A percentile compares a stretch with the other conserved stretches of the same genome.
Evolutionary conservation across 208 protist genomes (phyloP).

Genomic region (Leishmania mexicana): DNA sequence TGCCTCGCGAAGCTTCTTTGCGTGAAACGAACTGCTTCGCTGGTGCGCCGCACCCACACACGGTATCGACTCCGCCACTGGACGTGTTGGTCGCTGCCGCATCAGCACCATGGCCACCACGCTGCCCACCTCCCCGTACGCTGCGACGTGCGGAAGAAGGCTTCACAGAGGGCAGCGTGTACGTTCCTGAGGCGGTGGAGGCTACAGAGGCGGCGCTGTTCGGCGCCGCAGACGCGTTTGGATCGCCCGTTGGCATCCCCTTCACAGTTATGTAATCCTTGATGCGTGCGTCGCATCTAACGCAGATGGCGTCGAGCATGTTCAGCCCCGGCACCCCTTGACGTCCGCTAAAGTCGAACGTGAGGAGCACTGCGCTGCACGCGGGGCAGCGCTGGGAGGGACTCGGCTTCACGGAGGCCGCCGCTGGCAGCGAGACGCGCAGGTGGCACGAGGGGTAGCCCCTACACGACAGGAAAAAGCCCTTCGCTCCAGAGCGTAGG

Average conservation of each 20-base stretch:
- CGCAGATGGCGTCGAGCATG: conserved; percentile 66
- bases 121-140: conserved; percentile 19
- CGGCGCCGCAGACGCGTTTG: conserved; percentile 4
- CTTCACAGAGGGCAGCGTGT: conserved; percentile 55
- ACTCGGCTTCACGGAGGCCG: conserved; percentile 45
- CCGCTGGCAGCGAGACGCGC: conserved; percentile 65
- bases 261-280: conserved; percentile 81
- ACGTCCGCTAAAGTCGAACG: conserved; percentile 78
- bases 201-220: background rate
- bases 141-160: conserved; percentile 3
- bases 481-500: conserved; percentile 42
- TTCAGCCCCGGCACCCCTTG: conserved; percentile 71
- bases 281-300: conserved; percentile 78
- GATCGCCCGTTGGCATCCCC: conserved; percentile 17
- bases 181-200: conserved; percentile 16
- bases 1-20: conserved; percentile 69
- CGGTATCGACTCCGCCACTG: conserved; percentile 5
- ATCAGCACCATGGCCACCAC: conserved; percentile 19
- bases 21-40: conserved; percentile 78
- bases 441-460: conserved; percentile 74
- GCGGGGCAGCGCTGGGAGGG: conserved; percentile 51
- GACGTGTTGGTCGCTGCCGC: background rate
- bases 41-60: conserved; percentile 66
- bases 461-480: conserved; percentile 63
- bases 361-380: conserved; percentile 68